phyloP scores from a whole-genome alignment of 176 grass and related monocot species.

The Alloteropsis semialata region DNA sequence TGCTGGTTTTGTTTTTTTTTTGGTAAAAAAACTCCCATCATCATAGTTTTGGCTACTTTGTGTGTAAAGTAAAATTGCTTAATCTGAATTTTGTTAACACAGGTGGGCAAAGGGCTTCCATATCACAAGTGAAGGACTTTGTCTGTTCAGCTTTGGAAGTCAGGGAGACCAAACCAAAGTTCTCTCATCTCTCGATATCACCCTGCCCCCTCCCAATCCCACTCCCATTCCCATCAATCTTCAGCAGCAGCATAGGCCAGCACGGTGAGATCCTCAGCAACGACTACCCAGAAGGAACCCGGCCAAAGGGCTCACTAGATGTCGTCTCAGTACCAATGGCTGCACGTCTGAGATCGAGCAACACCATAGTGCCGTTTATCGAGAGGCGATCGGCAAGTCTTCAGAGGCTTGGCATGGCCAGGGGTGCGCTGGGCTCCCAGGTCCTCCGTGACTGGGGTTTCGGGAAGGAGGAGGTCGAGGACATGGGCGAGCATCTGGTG shows the following conservation, averaged over 20 bases:
- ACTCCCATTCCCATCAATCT: slow-evolving; percentile 83
- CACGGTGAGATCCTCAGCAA: slow-evolving; percentile 55
- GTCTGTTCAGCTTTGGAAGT: slow-evolving; percentile 35
- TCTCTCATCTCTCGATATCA: slow-evolving; percentile 64
- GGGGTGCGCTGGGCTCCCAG: slow-evolving; percentile 50
- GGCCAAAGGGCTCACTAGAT: slow-evolving; percentile 58
- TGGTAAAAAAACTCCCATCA: too few species aligned
- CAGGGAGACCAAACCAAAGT: slow-evolving; percentile 45
- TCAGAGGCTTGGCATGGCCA: slow-evolving; percentile 49
- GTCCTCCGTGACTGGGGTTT: slow-evolving; percentile 76
- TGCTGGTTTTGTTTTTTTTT: not conserved
- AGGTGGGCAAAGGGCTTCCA: slow-evolving; percentile 57
- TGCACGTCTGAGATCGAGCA: slow-evolving; percentile 67
- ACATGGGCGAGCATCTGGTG: slow-evolving; percentile 66
- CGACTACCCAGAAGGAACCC: slow-evolving; percentile 17
- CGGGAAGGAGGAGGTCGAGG: slow-evolving; percentile 72
- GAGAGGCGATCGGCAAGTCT: slow-evolving; percentile 62
- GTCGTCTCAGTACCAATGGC: slow-evolving; percentile 68
- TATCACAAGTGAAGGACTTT: slow-evolving; percentile 62
- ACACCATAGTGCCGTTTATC: slow-evolving; percentile 54
- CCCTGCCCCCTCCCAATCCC: slow-evolving; percentile 70
- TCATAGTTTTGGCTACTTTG: slow-evolving; percentile 3
- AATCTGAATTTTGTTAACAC: not conserved
- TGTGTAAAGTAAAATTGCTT: not conserved
- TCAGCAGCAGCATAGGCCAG: slow-evolving; percentile 45